These are phyloP conservation scores for Trichoderma reesei DNA, from an alignment of 495 filamentous ascomycete species.

Conservation along the genomic window DNA sequence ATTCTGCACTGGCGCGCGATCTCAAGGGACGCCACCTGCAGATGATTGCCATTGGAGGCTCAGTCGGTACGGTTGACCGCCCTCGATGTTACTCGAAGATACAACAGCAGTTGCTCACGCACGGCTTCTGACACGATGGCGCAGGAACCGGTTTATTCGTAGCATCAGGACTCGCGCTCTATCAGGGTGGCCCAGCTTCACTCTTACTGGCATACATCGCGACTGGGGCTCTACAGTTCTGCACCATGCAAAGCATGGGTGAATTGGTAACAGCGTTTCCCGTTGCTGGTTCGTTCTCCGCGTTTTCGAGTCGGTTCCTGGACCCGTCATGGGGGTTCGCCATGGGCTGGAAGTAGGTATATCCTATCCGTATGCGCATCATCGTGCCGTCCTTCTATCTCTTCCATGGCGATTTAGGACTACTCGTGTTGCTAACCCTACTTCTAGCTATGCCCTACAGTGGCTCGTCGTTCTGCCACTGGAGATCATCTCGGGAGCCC, in stretches of 20 bases:
- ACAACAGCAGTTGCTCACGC: too few species aligned
- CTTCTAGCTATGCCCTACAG: conserved; percentile 57
- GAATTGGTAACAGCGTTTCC: conserved; percentile 78
- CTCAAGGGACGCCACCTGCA: conserved; percentile 70
- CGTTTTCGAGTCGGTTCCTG: conserved; percentile 71
- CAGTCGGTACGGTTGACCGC: conserved; percentile 44
- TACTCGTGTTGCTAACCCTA: conserved; percentile 11
- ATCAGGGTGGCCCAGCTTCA: conserved; percentile 60
- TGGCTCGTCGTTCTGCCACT: conserved; percentile 70
- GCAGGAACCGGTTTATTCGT: conserved; percentile 61
- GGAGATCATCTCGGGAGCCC: conserved; percentile 67
- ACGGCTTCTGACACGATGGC: neutral
- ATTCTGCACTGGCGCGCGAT: conserved; percentile 62
- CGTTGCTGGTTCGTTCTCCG: conserved; percentile 62
- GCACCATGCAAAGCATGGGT: conserved; percentile 66
- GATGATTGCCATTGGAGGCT: conserved; percentile 79
- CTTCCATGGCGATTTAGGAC: too few species aligned
- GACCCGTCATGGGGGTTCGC: conserved; percentile 83
- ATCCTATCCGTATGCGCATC: neutral
- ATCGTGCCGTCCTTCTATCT: too few species aligned
- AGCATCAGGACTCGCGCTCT: conserved; percentile 36
- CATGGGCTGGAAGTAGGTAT: conserved; percentile 66
- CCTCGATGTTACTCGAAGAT: neutral
- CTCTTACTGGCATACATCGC: conserved; percentile 60
- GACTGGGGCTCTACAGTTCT: conserved; percentile 63